Base-by-base conservation (phyloP, 768 basidiomycete species). In the Russula earlei region DNA sequence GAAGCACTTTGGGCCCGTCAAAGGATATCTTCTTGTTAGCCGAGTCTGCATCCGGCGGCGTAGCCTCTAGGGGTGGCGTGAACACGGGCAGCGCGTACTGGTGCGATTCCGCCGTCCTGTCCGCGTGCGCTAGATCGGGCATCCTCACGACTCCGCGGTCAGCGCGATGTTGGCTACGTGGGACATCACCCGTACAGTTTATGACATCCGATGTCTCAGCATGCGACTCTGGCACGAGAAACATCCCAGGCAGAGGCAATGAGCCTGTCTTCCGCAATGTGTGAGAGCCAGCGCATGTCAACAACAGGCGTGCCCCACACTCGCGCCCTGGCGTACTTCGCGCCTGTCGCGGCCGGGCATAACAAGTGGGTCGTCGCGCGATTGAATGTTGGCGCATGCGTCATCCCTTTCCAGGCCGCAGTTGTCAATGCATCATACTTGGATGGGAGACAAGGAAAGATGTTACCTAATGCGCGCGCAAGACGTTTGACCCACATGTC, bases 221-320 rank as follows among this genome's bases (percentile, higher is more conserved):
- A 20, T 49, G 24, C 8, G 41, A 20, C 29, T 36, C 34, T 37
- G 54, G 15, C 20, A 56, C 72, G 17, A 75, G 54, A 59, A 72
- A 75, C 20, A 63, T 65, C 10, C 69, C 56, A 4, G 67, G 60
- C 0, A 49, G 25, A 0, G 78, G 79, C 36, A 88, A 66, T 1
- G 44, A 47, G 0, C 86, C 89, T 0, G 69, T 74, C 25, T 63
- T 66, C n/a, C 9, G 77, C 83, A 60, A 90, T 79, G 0, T 72
- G 71, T 12, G 74, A 73, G 17, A 96, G 65, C 91, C 91, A 96
- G 9, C 70, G 72, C 67, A 85, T 72, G 36, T 76, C 74, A 20
- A 94, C 75, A n/a, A 88, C 80, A 0, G 84, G 82, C 8, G 86
- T 78, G 14, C 75, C 75, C 92, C 93, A 95, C 65, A 89, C 81